Conservation (phyloP, 2,329 filamentous ascomycete species). For the Stagonosporopsis chrysanthemi region DNA sequence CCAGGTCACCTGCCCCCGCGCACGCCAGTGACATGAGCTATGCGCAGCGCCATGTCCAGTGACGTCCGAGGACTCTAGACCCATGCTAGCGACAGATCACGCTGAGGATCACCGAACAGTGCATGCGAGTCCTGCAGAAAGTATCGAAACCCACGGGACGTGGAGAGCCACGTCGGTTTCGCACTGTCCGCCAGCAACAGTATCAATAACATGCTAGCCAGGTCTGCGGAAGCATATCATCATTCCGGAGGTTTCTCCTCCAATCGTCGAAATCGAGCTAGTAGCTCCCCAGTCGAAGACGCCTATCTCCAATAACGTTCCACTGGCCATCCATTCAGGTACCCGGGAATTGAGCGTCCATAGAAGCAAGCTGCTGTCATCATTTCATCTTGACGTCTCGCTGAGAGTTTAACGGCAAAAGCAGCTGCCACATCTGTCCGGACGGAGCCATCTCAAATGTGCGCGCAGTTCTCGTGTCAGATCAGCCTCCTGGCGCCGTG, state of each 20-base stretch:
- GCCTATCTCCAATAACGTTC: conserved; percentile 1
- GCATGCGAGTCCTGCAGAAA: conserved; percentile 25
- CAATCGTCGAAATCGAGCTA: conserved; percentile 20
- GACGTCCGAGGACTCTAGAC: conserved; percentile 13
- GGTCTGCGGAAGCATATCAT: conserved; percentile 16
- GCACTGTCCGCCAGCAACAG: conserved; percentile 30
- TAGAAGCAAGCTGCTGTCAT: conserved; percentile 3
- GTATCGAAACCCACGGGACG: conserved; percentile 32
- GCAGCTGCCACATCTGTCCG: conserved; percentile 16
- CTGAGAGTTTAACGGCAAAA: not conserved
- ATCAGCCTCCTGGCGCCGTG: conserved; percentile 24
- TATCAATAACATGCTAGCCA: conserved; percentile 21
- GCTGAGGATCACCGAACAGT: conserved; percentile 17
- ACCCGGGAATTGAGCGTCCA: conserved; percentile 15
- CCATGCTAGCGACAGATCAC: conserved; percentile 27
- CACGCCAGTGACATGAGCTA: conserved; percentile 1
- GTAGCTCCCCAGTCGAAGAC: conserved; percentile 15
- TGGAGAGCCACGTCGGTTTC: conserved; percentile 44
- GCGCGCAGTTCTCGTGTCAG: conserved; percentile 24
- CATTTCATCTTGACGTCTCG: not conserved
- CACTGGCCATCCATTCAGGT: conserved; percentile 19
- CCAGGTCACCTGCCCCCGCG: conserved; percentile 1
- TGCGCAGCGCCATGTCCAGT: conserved; percentile 1
- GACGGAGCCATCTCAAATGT: conserved; percentile 9
- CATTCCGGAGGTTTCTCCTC: conserved; percentile 12